Conservation (phyloP, 2,329 filamentous ascomycete genomes). For the Thielaviopsis populi region DNA sequence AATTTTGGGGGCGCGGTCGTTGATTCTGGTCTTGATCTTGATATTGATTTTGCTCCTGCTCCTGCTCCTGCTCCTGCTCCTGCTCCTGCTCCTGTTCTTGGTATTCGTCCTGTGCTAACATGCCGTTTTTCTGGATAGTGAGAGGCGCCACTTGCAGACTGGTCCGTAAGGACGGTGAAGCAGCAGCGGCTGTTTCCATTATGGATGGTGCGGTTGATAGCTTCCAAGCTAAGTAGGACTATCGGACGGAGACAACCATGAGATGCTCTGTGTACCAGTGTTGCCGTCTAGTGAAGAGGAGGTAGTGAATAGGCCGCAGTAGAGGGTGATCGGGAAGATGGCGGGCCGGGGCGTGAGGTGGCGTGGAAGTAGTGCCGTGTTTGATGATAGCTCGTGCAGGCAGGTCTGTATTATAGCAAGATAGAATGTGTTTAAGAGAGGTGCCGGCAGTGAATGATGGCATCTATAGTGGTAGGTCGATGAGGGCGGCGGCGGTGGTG, state of each 20-base stretch:
- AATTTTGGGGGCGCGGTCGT: slow-evolving; percentile 1
- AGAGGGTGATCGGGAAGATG: not conserved
- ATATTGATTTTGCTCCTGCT: not conserved
- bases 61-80: not conserved
- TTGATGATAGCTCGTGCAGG: not conserved
- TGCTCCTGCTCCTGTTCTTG: slow-evolving; percentile 1
- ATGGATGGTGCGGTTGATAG: not conserved
- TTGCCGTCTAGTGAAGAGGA: not conserved
- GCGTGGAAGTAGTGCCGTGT: not conserved
- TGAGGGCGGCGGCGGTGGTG: not conserved
- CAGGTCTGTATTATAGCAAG: not conserved
- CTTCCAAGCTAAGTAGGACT: slow-evolving; percentile 10
- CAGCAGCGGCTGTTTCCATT: slow-evolving; percentile 4
- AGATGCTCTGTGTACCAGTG: not conserved
- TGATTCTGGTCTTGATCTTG: not conserved
- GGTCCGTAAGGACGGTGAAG: slow-evolving; percentile 34
- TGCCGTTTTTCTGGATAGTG: slow-evolving; percentile 32
- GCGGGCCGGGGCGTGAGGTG: not conserved
- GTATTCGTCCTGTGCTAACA: not conserved
- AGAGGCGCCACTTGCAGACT: slow-evolving; percentile 49
- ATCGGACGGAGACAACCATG: slow-evolving; percentile 9
- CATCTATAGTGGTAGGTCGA: not conserved
- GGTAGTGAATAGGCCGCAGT: not conserved
- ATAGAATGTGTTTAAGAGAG: too few species aligned
- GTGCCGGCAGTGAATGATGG: not conserved